Evolutionary conservation across 441 rosid species (phyloP), one percentile per base, ranked within the genome.

Genomic region (Brassica hybrid): DNA sequence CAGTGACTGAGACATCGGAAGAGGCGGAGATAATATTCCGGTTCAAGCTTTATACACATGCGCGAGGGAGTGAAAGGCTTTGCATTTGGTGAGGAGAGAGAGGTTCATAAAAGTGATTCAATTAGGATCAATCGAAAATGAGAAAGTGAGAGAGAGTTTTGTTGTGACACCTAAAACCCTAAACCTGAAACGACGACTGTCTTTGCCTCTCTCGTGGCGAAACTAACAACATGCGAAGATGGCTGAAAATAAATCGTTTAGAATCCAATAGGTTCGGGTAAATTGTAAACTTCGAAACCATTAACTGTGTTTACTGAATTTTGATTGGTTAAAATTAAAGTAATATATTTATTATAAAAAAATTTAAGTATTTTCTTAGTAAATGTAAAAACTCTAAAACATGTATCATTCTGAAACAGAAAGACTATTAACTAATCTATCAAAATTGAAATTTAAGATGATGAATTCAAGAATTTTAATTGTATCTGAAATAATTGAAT

Each of bases 1-100:
- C 71, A 86, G 80, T 71, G 85, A 76, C 50, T 38, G 81, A 79
- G 85, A 83, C 91, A 67, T 67, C n/a, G 41, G 54, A 48, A 7
- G 3, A 32, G 30, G 2, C 13, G 67, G 58, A 0, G 18, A 13
- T 10, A 23, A 23, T 0, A 21, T 9, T 3, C 36, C 57, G 34
- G 14, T 32, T 27, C 38, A 34, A 16, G 34, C 32, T 38, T 43
- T 65, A 23, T 8, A 67, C 56, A 65, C 6, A 41, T 0, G 16
- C 50, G 14, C 16, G 69, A 65, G 30, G 54, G 23, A 16, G 1
- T 0, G 3, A 17, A 2, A 48, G 13, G 19, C 1, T 71, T 65
- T 30, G 62, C 76, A 41, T 71, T 70, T 48, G 76, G 8, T n/a
- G 9, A 25, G 64, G 59, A 16, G 36, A 50, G 57, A 6, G 9